Evolutionary conservation across 2,329 filamentous ascomycete species (phyloP).

Genomic region (Pyricularia grisea): DNA sequence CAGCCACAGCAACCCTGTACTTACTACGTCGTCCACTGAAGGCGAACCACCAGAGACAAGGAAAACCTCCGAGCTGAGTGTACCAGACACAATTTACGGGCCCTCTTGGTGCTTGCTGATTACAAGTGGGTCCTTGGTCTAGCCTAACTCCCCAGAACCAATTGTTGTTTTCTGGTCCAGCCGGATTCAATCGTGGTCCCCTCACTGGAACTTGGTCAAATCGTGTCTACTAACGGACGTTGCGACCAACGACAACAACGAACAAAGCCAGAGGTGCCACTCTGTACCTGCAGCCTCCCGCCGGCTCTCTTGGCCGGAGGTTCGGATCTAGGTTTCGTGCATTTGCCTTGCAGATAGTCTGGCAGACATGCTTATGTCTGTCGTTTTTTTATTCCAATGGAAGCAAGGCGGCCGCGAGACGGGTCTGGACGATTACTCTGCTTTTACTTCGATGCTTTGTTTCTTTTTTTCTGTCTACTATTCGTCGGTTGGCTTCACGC

Average conservation of each 20-base stretch:
- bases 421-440: background rate
- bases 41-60: background rate
- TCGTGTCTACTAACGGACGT: background rate
- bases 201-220: background rate
- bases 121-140: background rate
- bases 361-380: background rate
- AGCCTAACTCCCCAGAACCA: background rate
- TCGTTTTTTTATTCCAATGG: background rate
- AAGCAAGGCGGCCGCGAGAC: background rate
- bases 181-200: background rate
- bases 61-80: background rate
- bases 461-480: background rate
- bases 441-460: background rate
- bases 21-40: background rate
- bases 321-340: background rate
- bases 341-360: background rate
- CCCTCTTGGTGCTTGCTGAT: no score
- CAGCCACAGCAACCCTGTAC: background rate
- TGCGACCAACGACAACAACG: background rate
- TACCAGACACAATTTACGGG: background rate
- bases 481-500: background rate
- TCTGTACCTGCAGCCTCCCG: background rate
- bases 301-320: background rate
- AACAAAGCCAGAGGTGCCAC: background rate
- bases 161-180: background rate